Evolutionary conservation across 2,329 filamentous ascomycete genomes (phyloP).

Genomic region (Diaporthe citriasiana): DNA sequence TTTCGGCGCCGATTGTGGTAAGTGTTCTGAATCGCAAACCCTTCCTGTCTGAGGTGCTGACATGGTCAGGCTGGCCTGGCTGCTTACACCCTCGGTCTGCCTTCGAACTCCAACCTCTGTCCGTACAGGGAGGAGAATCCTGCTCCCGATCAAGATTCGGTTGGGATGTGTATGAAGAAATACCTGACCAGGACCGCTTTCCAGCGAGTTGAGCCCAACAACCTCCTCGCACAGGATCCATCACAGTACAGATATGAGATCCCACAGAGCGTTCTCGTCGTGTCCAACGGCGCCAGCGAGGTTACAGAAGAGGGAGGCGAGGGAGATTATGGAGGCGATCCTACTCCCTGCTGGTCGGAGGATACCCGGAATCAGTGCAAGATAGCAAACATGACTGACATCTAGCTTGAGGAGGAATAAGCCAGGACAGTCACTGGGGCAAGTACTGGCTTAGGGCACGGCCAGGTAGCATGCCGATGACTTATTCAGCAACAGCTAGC

Average conservation of each 20-base stretch:
- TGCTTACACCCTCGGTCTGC: neutral
- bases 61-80: constrained; percentile 2
- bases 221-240: constrained; percentile 1
- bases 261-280: neutral
- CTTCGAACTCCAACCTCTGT: neutral
- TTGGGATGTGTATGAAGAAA: constrained; percentile 3
- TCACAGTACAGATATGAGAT: neutral
- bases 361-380: neutral
- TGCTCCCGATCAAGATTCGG: neutral
- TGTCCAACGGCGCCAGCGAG: neutral
- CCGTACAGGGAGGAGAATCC: neutral
- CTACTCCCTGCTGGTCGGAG: neutral
- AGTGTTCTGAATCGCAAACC: neutral
- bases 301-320: neutral
- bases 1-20: constrained; percentile 7
- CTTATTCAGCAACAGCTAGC: neutral
- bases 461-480: neutral
- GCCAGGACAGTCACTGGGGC: neutral
- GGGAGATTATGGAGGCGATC: neutral
- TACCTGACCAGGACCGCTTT: neutral
- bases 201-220: constrained; percentile 1
- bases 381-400: neutral
- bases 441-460: no score
- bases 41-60: neutral
- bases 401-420: neutral